Base-by-base conservation (phyloP, 129 eudicot genomes). In the Solidago caesia region DNA sequence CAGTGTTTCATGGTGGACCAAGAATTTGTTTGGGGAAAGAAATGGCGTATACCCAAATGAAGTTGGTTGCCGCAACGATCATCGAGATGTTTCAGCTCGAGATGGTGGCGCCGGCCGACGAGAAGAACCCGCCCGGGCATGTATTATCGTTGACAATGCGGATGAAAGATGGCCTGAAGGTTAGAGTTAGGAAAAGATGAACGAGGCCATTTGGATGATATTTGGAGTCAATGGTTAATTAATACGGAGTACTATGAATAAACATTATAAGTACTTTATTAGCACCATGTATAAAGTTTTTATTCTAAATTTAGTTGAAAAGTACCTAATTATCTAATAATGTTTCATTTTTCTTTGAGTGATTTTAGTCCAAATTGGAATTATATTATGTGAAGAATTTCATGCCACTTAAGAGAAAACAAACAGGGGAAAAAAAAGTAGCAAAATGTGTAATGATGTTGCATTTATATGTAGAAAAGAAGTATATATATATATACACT, bases 21-120 rank as follows among this genome's bases (percentile, higher is more conserved):
- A 84, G 98, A 72, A 67, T 86, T 47, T 93, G 98, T 74, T 76
- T 90, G 0, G 98, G 98, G 48, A 90, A 83, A 70, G 96, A 93
- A 2, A 88, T 93, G 97, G 96, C 97, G 15, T 90, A 84, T 74
- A 83, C 85, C 11, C 98, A 93, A 79, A 93, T 93, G 98, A 93
- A 93, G 81, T 63, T 87, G 39, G 80, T 93, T 26, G 98, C 89
- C 0, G 97, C 98, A 2, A 75, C 84, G 10, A 74, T 93, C 5
- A 66, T 93, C 3, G 90, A 88, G 57, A 77, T 64, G 69, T 90
- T 86, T 80, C 29, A 55, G 53, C 44, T 90, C 46, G 80, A 76
- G 42, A 85, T 71, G 53, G 77, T 26, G 59, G 59, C 11, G 52
- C 29, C 57, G 78, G 80, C 58, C 29, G 83, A 82, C 51, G 81